Evolutionary conservation across 75 land plant species (phyloP).

Genomic region (Adiantum capillusveneris): DNA sequence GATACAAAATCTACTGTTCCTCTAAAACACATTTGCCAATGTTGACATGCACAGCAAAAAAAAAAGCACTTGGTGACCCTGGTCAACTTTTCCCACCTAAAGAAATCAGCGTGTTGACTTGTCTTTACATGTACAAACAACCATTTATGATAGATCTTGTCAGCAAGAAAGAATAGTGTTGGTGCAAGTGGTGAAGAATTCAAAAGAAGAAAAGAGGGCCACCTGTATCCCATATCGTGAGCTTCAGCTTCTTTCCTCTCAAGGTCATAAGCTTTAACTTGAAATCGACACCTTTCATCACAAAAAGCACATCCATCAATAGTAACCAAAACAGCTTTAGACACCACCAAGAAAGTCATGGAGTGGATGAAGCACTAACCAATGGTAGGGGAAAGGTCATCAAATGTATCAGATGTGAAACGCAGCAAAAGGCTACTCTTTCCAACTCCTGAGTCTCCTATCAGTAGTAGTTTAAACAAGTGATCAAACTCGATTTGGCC

Average conservation of each 20-base stretch:
- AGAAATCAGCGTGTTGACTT: too few relatives aligned
- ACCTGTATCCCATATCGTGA: conserved; percentile 51
- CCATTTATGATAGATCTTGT: too few relatives aligned
- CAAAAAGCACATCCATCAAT: neutral
- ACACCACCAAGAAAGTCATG: neutral
- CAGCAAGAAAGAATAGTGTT: too few relatives aligned
- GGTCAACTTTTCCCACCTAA: too few relatives aligned
- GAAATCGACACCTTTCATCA: conserved; percentile 32
- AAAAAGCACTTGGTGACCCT: too few relatives aligned
- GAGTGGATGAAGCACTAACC: conserved; percentile 45
- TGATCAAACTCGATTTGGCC: conserved; percentile 41
- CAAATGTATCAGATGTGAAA: conserved; percentile 67
- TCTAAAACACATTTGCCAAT: too few relatives aligned
- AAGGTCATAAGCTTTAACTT: conserved; percentile 34
- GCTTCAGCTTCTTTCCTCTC: conserved; percentile 36
- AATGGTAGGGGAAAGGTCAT: conserved; percentile 80
- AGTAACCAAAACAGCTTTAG: neutral
- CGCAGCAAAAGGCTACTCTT: conserved; percentile 81
- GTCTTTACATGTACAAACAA: too few relatives aligned
- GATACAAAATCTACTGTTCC: too few relatives aligned
- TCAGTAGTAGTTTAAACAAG: conserved; percentile 71
- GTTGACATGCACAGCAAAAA: too few relatives aligned
- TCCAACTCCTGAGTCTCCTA: conserved; percentile 92
- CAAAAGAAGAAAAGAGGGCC: conserved; percentile 5
- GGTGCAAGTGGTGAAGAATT: too few relatives aligned